phyloP scores from a whole-genome alignment of 2,329 filamentous ascomycete genomes.

The Mollisiaceae sp. region DNA sequence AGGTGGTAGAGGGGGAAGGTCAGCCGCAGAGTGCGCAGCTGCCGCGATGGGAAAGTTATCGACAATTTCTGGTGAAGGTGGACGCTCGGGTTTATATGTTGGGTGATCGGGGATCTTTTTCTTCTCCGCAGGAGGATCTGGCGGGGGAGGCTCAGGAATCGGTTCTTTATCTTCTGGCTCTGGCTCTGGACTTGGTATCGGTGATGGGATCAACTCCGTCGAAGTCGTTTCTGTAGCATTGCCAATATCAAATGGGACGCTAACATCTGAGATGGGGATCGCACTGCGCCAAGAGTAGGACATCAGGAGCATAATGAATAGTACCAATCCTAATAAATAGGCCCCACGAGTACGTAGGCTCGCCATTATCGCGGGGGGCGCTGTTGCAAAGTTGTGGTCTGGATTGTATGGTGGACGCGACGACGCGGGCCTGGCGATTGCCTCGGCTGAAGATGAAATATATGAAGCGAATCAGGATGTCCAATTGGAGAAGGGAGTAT shows the following conservation, averaged over 20 bases:
- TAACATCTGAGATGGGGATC: neutral
- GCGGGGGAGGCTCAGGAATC: too few species aligned
- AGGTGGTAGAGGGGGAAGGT: slow-evolving; percentile 48
- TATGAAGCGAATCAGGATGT: neutral
- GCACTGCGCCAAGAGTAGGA: neutral
- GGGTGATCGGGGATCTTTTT: neutral
- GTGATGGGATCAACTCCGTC: neutral
- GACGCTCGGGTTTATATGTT: slow-evolving; percentile 13
- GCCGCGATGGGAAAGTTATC: slow-evolving; percentile 36
- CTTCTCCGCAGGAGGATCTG: too few species aligned
- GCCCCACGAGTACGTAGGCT: slow-evolving; percentile 3
- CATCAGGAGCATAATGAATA: neutral
- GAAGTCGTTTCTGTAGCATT: neutral
- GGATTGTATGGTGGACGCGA: neutral
- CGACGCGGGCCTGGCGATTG: neutral
- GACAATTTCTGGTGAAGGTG: slow-evolving; percentile 7
- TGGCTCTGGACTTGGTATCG: neutral
- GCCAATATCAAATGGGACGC: neutral
- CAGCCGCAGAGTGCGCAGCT: slow-evolving; percentile 29
- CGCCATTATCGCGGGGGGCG: neutral
- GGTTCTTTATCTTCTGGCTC: slow-evolving; percentile 4
- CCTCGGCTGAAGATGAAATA: neutral
- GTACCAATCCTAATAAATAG: neutral
- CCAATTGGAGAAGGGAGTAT: neutral
- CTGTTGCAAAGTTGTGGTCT: neutral